Evolutionary conservation across 192 early-diverging fungal genomes (phyloP), one percentile per base, ranked within the genome.

Genomic region (Spizellomyces sp.): DNA sequence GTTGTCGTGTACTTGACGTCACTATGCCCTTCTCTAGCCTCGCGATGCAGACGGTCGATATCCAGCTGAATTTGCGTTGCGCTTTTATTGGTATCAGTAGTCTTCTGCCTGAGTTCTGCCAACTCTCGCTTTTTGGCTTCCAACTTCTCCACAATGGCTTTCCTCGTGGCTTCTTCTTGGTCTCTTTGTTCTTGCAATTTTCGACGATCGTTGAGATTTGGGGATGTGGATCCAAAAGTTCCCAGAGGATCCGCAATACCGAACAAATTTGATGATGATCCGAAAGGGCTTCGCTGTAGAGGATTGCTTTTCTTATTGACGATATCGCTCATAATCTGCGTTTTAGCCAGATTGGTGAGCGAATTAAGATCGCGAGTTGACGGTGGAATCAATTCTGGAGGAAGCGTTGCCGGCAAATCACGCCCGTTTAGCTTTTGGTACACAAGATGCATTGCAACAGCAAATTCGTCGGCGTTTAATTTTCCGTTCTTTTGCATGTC

Each of bases 361-460:
- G 72, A 89, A 46, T 89, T 86, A 41, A 98, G 83, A 44, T 95
- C 93, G 55, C 92, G 89, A 43, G 88, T 89, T 14, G 92, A 92
- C 12, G 93, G 90, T 12, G 96, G 96, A 36, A 96, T 79, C 44
- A 99, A 81, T 50, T 96, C 93, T 8, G 87, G 78, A 6, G 96
- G 95, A 45, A 99, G 73, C 5, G 75, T 81, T 8, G 80, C 79
- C 12, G 96, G 96, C 14, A 99, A 77, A 65, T 91, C 91, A 21
- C 86, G 80, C 6, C 94, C 94, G 58, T 91, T 90, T 15, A 96
- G 80, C 66, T 93, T 94, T 41, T 90, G 79, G 84, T 96, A 93
- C 47, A 97, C 91, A 15, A 99, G 78, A 78, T 97, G 94, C 96
- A 99, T 99, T 21, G 95, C 95, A 9, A 97, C 93, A 46, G 94